phyloP scores from a whole-genome alignment of 345 rosid species.

The Eucalyptus paniculata region DNA sequence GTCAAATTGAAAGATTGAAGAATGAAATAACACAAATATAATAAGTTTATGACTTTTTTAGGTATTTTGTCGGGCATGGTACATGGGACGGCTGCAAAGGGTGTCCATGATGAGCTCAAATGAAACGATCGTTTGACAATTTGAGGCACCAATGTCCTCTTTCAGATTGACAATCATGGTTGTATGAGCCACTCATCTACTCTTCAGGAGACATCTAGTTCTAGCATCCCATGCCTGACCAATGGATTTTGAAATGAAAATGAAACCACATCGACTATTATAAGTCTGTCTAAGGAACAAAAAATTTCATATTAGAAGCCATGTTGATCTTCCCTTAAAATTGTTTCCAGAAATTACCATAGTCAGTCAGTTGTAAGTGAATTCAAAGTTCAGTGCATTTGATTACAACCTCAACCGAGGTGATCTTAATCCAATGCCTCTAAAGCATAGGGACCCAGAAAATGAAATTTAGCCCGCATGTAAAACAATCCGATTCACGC shows the following conservation, averaged over 20 bases:
- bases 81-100: not conserved
- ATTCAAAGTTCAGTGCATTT: not conserved
- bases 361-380: not conserved
- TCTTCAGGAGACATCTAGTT: not conserved
- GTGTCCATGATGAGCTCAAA: not conserved
- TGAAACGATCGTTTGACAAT: not conserved
- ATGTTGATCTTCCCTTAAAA: not conserved
- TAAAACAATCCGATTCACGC: not conserved
- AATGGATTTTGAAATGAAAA: not conserved
- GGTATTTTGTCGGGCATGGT: accelerated
- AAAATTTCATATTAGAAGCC: not conserved
- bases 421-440: not conserved
- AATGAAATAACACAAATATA: too few species aligned
- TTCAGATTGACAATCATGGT: not conserved
- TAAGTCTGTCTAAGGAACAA: not conserved
- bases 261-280: not conserved
- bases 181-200: not conserved
- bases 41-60: too few species aligned
- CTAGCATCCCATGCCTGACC: not conserved
- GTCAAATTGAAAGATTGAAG: too few species aligned
- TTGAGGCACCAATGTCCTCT: not conserved
- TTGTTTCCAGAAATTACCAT: not conserved
- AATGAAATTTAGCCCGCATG: not conserved
- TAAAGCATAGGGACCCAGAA: not conserved
- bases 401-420: not conserved